phyloP scores from a whole-genome alignment of 2,329 filamentous ascomycete genomes.

The Arachnopeziza araneosa region DNA sequence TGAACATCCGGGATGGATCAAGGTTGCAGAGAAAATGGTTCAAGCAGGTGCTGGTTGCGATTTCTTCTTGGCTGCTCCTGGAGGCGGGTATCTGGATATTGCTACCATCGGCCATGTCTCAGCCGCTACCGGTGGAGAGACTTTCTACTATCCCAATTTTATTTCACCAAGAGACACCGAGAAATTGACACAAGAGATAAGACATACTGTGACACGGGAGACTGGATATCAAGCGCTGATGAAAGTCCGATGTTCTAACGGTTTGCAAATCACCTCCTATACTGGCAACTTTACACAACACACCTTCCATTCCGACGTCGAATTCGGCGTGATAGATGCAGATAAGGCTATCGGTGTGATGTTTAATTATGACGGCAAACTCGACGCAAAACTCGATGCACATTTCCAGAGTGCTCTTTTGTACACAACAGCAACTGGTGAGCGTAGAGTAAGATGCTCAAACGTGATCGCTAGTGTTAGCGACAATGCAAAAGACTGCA shows the following conservation, averaged over 20 bases:
- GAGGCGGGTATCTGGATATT: conserved; percentile 86
- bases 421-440: conserved; percentile 85
- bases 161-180: conserved; percentile 77
- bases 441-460: conserved; percentile 85
- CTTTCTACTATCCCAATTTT: conserved; percentile 97
- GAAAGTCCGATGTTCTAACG: conserved; percentile 98
- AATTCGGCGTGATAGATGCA: conserved; percentile 86
- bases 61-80: conserved; percentile 89
- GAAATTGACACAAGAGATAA: conserved; percentile 79
- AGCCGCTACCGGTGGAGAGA: conserved; percentile 86
- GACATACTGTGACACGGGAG: conserved; percentile 79
- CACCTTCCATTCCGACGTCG: conserved; percentile 88
- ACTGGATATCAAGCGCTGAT: conserved; percentile 94
- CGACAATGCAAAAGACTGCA: conserved; percentile 73
- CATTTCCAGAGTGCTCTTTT: conserved; percentile 95
- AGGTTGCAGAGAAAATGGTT: conserved; percentile 81
- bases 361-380: conserved; percentile 93
- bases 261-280: conserved; percentile 87
- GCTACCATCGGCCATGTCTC: conserved; percentile 89
- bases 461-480: conserved; percentile 92
- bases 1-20: conserved; percentile 83
- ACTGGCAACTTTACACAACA: conserved; percentile 96
- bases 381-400: conserved; percentile 93
- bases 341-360: conserved; percentile 90
- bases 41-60: conserved; percentile 82